phyloP scores from a whole-genome alignment of 2,329 filamentous ascomycete species.

The Paracorniculantispora psalliotae region DNA sequence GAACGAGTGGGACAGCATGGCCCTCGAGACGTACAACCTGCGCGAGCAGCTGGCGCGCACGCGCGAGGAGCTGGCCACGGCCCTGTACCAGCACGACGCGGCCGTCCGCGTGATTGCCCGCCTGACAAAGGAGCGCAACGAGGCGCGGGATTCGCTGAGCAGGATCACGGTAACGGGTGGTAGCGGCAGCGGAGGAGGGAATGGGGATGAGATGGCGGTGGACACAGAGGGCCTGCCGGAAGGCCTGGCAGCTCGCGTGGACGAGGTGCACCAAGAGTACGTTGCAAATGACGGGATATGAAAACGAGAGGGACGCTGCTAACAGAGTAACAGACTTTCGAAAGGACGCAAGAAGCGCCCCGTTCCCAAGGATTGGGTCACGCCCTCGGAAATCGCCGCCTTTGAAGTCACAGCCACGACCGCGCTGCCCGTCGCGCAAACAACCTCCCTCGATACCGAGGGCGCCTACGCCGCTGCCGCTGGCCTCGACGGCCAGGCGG shows the following conservation, averaged over 20 bases:
- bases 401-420: slow-evolving; percentile 43
- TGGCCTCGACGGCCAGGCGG: slow-evolving; percentile 67
- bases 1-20: slow-evolving; percentile 95
- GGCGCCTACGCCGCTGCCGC: slow-evolving; percentile 68
- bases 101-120: slow-evolving; percentile 93
- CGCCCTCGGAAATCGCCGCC: slow-evolving; percentile 60
- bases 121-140: slow-evolving; percentile 84
- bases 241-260: slow-evolving; percentile 65
- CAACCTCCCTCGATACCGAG: slow-evolving; percentile 45
- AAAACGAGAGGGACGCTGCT: no score
- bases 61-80: slow-evolving; percentile 86
- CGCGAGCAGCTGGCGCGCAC: slow-evolving; percentile 86
- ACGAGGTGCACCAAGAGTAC: slow-evolving; percentile 75
- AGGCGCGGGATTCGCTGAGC: slow-evolving; percentile 83
- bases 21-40: slow-evolving; percentile 85
- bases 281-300: no score
- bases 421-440: slow-evolving; percentile 42
- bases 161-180: slow-evolving; percentile 68
- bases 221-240: slow-evolving; percentile 75
- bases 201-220: slow-evolving; percentile 88
- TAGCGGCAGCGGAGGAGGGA: slow-evolving; percentile 40
- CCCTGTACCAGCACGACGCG: slow-evolving; percentile 94
- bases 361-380: slow-evolving; percentile 80
- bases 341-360: slow-evolving; percentile 86
- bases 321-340: slow-evolving; percentile 57